phyloP scores from a whole-genome alignment of 2,329 filamentous ascomycete species.

The Phaeosphaeriaceae sp. region DNA sequence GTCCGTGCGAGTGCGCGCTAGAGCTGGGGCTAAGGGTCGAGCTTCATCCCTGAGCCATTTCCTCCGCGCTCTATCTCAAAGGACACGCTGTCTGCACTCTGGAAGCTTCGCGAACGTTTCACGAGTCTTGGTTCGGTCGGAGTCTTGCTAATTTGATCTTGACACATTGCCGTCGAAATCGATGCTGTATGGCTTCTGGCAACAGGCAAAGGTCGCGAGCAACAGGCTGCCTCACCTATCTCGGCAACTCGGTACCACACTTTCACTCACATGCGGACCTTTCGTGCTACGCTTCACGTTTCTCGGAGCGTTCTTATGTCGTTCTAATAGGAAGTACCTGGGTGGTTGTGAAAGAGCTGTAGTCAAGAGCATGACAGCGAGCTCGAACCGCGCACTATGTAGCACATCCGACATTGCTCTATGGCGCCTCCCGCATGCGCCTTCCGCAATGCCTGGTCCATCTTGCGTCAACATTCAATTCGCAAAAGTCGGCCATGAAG shows the following conservation, averaged over 20 bases:
- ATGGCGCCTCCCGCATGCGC: not conserved
- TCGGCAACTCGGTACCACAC: not conserved
- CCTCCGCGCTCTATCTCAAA: conserved; percentile 18
- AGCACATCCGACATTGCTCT: not conserved
- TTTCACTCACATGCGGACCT: not conserved
- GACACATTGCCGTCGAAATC: not conserved
- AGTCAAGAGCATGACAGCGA: no score
- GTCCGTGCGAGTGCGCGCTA: conserved; percentile 22
- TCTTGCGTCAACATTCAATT: not conserved
- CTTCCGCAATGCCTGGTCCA: not conserved
- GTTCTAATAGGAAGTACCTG: no score
- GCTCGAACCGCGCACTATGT: not conserved
- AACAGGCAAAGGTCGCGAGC: not conserved
- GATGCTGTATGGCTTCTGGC: not conserved
- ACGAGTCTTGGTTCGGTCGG: not conserved
- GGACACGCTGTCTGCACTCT: conserved; percentile 32
- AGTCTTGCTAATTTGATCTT: not conserved
- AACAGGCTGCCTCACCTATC: not conserved
- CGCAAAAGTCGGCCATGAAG: not conserved
- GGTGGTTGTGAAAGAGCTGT: no score
- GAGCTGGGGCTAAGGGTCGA: conserved; percentile 13
- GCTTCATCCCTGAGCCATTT: conserved; percentile 34
- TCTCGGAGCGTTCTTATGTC: not conserved
- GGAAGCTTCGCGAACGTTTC: conserved; percentile 12
- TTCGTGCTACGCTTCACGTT: not conserved